Evolutionary conservation across 2,329 filamentous ascomycete species (phyloP), one percentile per base, ranked within the genome.

Genomic region (Alternaria dauci): DNA sequence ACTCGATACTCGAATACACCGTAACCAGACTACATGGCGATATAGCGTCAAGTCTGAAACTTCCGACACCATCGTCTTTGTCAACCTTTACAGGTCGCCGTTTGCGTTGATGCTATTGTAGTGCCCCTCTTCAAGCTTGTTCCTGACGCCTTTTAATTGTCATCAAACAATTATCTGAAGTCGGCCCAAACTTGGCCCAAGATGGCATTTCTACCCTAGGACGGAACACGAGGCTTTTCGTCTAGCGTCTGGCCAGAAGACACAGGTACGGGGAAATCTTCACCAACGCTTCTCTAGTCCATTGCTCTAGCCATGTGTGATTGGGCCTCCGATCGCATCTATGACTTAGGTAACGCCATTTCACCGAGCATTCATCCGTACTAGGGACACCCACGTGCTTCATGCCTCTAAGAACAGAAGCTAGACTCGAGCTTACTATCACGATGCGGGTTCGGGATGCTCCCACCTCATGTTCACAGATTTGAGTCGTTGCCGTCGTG

Each of bases 121-220:
- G 34, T 43, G 39, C 48, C n/a, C 30, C 46, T 47, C 18, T 14
- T 8, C 42, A 50, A 55, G 25, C 54, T 32, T 43, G 46, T 54
- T 43, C 28, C 26, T 48, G 23, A 23, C 52, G 16, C 42, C 52
- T 39, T 51, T 52, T 42, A 44, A 43, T 56, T 47, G 28, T 52
- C 25, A 55, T 50, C 26, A 50, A 65, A 52, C 64, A 67, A 63
- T 26, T 58, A 38, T 53, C 56, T 51, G 20, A 41, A 39, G 38
- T 52, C 52, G 57, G 59, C 52, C 53, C 57, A 34, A 25, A 38
- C 67, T 68, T 66, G 46, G 36, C 63, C 58, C 12, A n/a, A 68
- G 58, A 8, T 9, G 63, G 63, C 47, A 68, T 58, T 26, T 58
- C 14, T 52, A 66, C 34, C 67, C 65, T 50, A 50, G 34, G 20